These are phyloP conservation scores for Saturnispora bothae DNA, from an alignment of 805 yeast species.

Conservation along the genomic window DNA sequence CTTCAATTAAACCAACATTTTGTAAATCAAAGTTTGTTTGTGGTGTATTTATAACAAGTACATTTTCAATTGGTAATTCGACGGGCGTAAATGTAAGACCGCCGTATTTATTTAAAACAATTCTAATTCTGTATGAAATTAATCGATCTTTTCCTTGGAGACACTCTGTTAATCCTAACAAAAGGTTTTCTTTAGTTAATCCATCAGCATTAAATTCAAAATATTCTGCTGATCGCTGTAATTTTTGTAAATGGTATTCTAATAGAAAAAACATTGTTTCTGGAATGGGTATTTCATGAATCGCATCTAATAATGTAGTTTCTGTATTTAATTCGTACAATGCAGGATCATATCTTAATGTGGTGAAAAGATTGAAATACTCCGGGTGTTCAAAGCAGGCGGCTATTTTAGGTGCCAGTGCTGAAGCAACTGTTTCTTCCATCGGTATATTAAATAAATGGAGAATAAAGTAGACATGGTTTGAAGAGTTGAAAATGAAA, in stretches of 20 bases:
- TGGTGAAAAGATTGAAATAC: constrained; percentile 50
- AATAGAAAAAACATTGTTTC: constrained; percentile 45
- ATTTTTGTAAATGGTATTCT: constrained; percentile 51
- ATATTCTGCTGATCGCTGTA: constrained; percentile 41
- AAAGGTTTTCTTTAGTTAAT: constrained; percentile 33
- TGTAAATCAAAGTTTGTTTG: constrained; percentile 6
- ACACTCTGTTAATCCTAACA: constrained; percentile 31
- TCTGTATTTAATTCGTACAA: constrained; percentile 23
- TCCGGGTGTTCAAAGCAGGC: constrained; percentile 59
- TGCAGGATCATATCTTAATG: constrained; percentile 67
- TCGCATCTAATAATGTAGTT: constrained; percentile 18
- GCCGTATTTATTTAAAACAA: constrained; percentile 28
- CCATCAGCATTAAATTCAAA: constrained; percentile 35
- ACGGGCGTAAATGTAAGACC: constrained; percentile 25
- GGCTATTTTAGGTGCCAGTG: constrained; percentile 63
- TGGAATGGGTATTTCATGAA: constrained; percentile 18
- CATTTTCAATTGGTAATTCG: constrained; percentile 11
- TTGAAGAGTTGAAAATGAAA: too few species aligned
- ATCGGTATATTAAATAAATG: too few species aligned
- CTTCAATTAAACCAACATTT: neutral
- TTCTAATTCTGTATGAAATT: constrained; percentile 37
- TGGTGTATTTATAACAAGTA: constrained; percentile 5
- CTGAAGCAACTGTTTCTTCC: too few species aligned
- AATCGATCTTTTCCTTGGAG: constrained; percentile 23
- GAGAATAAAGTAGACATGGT: too few species aligned